Evolutionary conservation across 345 rosid genomes (phyloP), one percentile per base, ranked within the genome.

Genomic region (Ceriops tagal): DNA sequence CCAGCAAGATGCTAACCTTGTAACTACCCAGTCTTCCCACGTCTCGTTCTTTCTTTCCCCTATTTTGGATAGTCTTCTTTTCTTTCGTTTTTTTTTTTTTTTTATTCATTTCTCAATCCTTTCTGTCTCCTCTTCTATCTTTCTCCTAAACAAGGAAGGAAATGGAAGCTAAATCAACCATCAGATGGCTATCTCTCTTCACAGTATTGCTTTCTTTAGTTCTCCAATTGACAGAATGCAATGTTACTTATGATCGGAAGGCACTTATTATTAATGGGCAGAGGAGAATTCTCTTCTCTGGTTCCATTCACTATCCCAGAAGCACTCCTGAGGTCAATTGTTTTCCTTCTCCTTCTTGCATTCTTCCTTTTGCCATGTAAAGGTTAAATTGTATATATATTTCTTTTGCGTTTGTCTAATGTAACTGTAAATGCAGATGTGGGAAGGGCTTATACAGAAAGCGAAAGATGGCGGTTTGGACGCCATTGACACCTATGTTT

Each of bases 231-330:
- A 61, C 58, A 31, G 63, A 73, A 1, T 79, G 89, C 76, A 72
- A 34, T 20, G 86, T 88, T 6, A 75, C 70, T 16, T 88, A 84
- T 73, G 89, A 86, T 67, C 65, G 61, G 59, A 88, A 81, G 75
- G 83, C 90, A 43, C 78, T 88, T 53, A 69, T 83, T 72, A 86
- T 88, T 61, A 74, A 80, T 75, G 88, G 88, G 8, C 77, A 77
- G 31, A 81, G 78, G 60, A 88, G 80, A 79, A 75, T 88, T 49
- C 86, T 86, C 68, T 81, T 88, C 73, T 86, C 93, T 65, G 87
- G 89, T 62, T 88, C 93, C 43, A 86, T 88, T 56, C 90, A 86
- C 75, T 88, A 88, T 61, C 93, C 93, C n/a, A 83, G 93, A 80
- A 88, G 90, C 82, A 77, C 85, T 4, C 90, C 82, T 22, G 61